Base-by-base conservation (phyloP, 2,329 filamentous ascomycete species). In the Alternaria postmessia region DNA sequence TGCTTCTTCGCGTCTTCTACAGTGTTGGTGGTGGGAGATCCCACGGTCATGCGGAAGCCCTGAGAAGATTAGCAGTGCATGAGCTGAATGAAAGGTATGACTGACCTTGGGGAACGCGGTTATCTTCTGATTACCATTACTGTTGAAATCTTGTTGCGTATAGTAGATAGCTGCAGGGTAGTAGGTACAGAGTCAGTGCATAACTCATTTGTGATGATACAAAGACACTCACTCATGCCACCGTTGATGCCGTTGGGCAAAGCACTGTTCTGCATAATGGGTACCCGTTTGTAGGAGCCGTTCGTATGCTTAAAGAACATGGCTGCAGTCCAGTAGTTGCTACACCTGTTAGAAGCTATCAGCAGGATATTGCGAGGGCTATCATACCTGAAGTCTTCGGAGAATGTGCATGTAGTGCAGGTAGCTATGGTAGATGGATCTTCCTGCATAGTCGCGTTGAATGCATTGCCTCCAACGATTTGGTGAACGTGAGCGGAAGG, bases 31-130 rank as follows among this genome's bases (percentile, higher is more conserved):
- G 77, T 72, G 4, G 78, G 78, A 26, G 64, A 69, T 47, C 73
- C 72, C 28, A 75, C 71, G 1, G 71, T 74, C 73, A 75, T 75
- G 44, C 73, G 71, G 65, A 75, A 75, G 14, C 73, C 72, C 72
- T 73, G 52, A 6, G 18, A 9, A 2, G 4, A 4, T 53, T 22
- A 56, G 12, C 9, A n/a, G 14, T 20, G 14, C 7, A 26, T 18
- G 5, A 4, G 3, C 16, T 26, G 26, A 5, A 7, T 4, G 32
- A 8, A 32, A n/a, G n/a, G n/a, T 24, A n/a, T 46, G 20, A 56
- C 67, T 55, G 55, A 72, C 71, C 8, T 71, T 70, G 44, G 60
- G 61, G 39, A 75, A 70, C 0, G 69, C 66, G 4, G 67, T 72
- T 41, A 73, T 72, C 16, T 67, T 53, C 20, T 70, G 54, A 22